phyloP scores from a whole-genome alignment of 805 yeast species.

The Clavispora phyllophila region DNA sequence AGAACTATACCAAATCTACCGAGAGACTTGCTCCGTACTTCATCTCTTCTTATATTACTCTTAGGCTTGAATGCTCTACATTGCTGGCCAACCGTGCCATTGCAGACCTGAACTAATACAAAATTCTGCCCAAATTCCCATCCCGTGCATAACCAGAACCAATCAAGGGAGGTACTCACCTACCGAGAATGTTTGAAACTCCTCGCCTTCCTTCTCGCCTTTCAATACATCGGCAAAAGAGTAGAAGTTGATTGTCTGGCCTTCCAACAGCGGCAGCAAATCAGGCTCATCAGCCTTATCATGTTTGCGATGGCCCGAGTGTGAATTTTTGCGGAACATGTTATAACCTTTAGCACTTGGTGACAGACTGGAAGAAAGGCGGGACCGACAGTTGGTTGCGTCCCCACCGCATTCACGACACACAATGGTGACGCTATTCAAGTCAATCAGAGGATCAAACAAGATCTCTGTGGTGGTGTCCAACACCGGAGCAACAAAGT shows the following conservation, averaged over 20 bases:
- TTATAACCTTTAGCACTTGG: background rate
- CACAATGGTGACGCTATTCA: slow-evolving; percentile 20
- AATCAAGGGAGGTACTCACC: slow-evolving; percentile 2
- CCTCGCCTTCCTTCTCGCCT: slow-evolving; percentile 15
- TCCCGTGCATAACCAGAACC: background rate
- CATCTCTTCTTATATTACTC: too few relatives aligned
- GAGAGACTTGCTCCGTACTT: too few relatives aligned
- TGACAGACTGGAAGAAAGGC: slow-evolving; percentile 3
- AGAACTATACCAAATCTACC: too few relatives aligned
- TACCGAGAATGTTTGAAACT: slow-evolving; percentile 4
- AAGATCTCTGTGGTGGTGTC: slow-evolving; percentile 29
- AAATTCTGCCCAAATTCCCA: background rate
- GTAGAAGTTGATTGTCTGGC: slow-evolving; percentile 24
- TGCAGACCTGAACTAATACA: background rate
- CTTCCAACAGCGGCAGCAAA: slow-evolving; percentile 1
- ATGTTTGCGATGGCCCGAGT: slow-evolving; percentile 1
- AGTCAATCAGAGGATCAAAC: slow-evolving; percentile 21
- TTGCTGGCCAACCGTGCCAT: background rate
- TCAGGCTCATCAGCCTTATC: slow-evolving; percentile 2
- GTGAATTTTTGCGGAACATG: slow-evolving; percentile 2
- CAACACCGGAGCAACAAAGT: slow-evolving; percentile 26
- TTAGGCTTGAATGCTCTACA: background rate
- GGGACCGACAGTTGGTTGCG: background rate
- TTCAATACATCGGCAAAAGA: slow-evolving; percentile 28
- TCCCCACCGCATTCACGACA: slow-evolving; percentile 6